Percentiles rank a stretch among this genome's conserved stretches.
These are phyloP conservation scores for Aspergillus calidoustus DNA, from an alignment of 2,329 filamentous ascomycete species.

Conservation along the genomic window DNA sequence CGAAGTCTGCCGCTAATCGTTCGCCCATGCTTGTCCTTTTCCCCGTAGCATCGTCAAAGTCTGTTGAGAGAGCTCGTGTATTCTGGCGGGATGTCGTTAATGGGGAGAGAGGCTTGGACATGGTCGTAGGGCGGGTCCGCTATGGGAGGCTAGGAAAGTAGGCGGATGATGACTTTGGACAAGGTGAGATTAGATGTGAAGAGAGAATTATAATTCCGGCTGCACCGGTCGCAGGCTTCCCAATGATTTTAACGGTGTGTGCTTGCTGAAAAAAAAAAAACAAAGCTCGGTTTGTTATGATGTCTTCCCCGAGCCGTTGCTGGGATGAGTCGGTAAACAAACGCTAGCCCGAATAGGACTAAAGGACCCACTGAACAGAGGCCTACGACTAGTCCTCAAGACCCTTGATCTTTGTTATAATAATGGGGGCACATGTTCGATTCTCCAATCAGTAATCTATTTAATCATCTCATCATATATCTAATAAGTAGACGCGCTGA, in stretches of 20 bases:
- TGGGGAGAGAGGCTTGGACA: conserved; percentile 48
- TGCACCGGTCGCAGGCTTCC: background rate
- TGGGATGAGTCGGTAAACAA: conserved; percentile 36
- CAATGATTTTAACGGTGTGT: background rate
- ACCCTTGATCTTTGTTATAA: background rate
- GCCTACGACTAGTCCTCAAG: conserved; percentile 22
- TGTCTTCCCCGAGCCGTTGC: conserved; percentile 31
- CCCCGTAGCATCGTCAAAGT: conserved; percentile 22
- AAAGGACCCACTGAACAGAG: conserved; percentile 2
- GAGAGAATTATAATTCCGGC: background rate
- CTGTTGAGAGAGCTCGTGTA: conserved; percentile 40
- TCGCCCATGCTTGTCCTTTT: conserved; percentile 23
- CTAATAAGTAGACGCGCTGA: background rate
- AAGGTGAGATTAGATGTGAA: background rate
- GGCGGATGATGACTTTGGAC: background rate
- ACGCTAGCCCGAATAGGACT: conserved; percentile 31
- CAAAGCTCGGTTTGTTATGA: conserved; percentile 27
- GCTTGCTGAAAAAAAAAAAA: background rate
- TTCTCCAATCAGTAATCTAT: background rate
- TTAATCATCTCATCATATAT: background rate
- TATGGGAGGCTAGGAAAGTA: background rate
- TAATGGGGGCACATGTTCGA: background rate
- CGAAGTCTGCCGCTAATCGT: conserved; percentile 22
- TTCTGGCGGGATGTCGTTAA: conserved; percentile 49
- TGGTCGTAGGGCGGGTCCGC: conserved; percentile 27